phyloP scores from a whole-genome alignment of 495 filamentous ascomycete genomes.

The Endocarpon pusillum region DNA sequence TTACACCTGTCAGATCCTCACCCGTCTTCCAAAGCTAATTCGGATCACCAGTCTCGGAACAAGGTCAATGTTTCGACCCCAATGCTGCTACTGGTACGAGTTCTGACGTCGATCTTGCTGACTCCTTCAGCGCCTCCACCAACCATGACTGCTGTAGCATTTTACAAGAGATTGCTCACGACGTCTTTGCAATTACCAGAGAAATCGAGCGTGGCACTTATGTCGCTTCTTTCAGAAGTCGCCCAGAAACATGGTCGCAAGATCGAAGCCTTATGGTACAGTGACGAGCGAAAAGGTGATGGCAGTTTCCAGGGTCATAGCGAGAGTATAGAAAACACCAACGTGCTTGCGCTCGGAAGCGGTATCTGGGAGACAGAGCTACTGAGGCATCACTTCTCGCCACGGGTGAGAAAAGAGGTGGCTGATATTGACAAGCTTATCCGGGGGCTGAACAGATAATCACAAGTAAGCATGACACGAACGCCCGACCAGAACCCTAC shows the following conservation, averaged over 20 bases:
- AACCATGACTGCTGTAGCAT: constrained; percentile 66
- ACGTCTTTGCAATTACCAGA: constrained; percentile 72
- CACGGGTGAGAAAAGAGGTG: constrained; percentile 64
- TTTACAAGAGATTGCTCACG: constrained; percentile 81
- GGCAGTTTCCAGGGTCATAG: constrained; percentile 41
- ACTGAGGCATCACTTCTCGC: constrained; percentile 67
- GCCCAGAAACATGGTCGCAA: constrained; percentile 53
- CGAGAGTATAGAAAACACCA: constrained; percentile 54
- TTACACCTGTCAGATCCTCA: constrained; percentile 66
- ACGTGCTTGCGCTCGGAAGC: constrained; percentile 54
- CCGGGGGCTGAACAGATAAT: constrained; percentile 2
- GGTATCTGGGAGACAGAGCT: constrained; percentile 92
- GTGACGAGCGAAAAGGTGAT: constrained; percentile 80
- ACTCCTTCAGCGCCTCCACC: constrained; percentile 46
- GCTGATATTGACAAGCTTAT: constrained; percentile 51
- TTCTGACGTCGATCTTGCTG: constrained; percentile 54
- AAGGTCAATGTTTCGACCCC: constrained; percentile 89
- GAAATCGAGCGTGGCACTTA: constrained; percentile 61
- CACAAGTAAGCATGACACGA: no score
- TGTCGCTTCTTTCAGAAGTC: constrained; percentile 58
- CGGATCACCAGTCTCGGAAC: constrained; percentile 21
- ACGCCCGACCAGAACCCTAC: no score
- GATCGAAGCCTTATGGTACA: constrained; percentile 58
- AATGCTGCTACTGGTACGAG: constrained; percentile 73
- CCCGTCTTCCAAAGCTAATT: constrained; percentile 14